A percentile compares a stretch with the other conserved stretches of the same genome.
These are phyloP conservation scores for Antarctomyces pellizariae DNA, from an alignment of 495 filamentous ascomycete species.

Conservation along the genomic window DNA sequence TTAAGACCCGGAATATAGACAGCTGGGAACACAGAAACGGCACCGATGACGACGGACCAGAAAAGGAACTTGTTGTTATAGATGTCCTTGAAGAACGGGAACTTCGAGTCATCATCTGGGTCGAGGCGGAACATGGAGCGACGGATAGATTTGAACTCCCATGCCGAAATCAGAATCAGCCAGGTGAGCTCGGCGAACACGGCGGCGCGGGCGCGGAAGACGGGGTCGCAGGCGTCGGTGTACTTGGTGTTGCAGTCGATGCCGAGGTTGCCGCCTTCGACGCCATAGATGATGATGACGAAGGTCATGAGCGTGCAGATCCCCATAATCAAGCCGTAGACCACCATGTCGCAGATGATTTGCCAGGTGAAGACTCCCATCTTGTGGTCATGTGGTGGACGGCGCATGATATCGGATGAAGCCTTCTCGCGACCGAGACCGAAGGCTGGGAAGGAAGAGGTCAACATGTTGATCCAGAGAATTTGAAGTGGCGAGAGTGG, in stretches of 20 bases:
- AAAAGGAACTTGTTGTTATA: conserved; percentile 49
- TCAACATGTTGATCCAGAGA: conserved; percentile 53
- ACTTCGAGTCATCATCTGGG: conserved; percentile 17
- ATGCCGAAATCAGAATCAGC: conserved; percentile 39
- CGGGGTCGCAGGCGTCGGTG: conserved; percentile 26
- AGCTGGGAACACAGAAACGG: conserved; percentile 39
- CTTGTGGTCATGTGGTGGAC: conserved; percentile 37
- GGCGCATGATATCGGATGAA: conserved; percentile 37
- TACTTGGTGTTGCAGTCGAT: conserved; percentile 36
- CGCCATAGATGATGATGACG: conserved; percentile 37
- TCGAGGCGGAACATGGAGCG: conserved; percentile 39
- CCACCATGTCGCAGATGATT: conserved; percentile 44
- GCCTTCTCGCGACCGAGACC: conserved; percentile 46
- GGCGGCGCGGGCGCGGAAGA: conserved; percentile 49
- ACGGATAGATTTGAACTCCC: conserved; percentile 43
- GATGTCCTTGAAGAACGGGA: conserved; percentile 33
- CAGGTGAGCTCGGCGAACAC: conserved; percentile 50
- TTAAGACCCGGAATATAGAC: conserved; percentile 50
- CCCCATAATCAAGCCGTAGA: conserved; percentile 44
- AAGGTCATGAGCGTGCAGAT: conserved; percentile 38
- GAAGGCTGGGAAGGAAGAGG: conserved; percentile 42
- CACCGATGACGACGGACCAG: conserved; percentile 40
- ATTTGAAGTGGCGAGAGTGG: conserved; percentile 46
- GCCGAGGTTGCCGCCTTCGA: conserved; percentile 34
- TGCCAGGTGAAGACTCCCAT: conserved; percentile 43